Evolutionary conservation across 2,329 filamentous ascomycete genomes (phyloP).

Genomic region (Dothistroma septosporum): DNA sequence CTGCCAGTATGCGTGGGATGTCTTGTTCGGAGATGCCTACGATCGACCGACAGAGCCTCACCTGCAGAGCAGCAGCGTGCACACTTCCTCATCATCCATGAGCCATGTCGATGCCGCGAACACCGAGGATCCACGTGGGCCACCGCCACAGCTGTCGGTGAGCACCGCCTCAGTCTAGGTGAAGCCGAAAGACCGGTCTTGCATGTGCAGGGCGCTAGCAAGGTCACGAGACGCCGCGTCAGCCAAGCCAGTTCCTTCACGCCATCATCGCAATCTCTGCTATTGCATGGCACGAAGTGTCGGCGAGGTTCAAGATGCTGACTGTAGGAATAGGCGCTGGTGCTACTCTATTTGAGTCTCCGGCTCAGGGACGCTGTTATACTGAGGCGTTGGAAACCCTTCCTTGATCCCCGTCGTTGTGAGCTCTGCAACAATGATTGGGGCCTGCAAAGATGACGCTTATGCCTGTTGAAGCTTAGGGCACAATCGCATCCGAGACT

Average conservation of each 20-base stretch:
- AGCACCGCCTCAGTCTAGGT: slow-evolving; percentile 2
- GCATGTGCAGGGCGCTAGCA: slow-evolving; percentile 5
- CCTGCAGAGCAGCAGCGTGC: not conserved
- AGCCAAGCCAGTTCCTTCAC: not conserved
- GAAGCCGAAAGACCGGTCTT: slow-evolving; percentile 5
- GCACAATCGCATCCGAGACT: slow-evolving; percentile 2
- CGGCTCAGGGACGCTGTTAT: slow-evolving; percentile 11
- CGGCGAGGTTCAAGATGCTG: slow-evolving; percentile 1
- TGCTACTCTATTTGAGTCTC: slow-evolving; percentile 13
- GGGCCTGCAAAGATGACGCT: slow-evolving; percentile 10
- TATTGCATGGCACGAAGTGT: not conserved
- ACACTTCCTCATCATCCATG: not conserved
- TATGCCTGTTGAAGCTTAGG: slow-evolving; percentile 5
- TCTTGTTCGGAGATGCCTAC: slow-evolving; percentile 5
- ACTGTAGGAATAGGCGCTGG: slow-evolving; percentile 19
- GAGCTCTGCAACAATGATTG: slow-evolving; percentile 11
- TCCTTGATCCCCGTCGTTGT: slow-evolving; percentile 4
- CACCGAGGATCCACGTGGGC: not conserved
- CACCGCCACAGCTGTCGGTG: not conserved
- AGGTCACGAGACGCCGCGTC: slow-evolving; percentile 3
- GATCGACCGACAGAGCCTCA: not conserved
- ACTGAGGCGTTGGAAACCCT: slow-evolving; percentile 16
- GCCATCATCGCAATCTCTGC: slow-evolving; percentile 10
- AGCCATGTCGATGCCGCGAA: not conserved
- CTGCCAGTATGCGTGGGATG: slow-evolving; percentile 1